A percentile compares a stretch with the other conserved stretches of the same genome.
These are phyloP conservation scores for Phycomyces nitens DNA, from an alignment of 192 early-diverging fungal species.

Conservation along the genomic window DNA sequence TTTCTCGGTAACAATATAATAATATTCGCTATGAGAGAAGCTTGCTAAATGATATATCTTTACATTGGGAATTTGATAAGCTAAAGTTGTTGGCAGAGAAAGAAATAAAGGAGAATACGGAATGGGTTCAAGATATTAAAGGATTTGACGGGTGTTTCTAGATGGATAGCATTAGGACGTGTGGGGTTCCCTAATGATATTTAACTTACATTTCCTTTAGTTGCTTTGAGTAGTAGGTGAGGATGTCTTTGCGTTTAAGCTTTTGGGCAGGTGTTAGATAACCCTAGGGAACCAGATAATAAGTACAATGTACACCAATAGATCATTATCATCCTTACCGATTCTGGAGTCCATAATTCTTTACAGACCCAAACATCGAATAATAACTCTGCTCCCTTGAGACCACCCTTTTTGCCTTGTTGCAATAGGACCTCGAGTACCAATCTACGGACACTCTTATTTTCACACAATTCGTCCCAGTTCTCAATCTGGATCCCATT, in stretches of 20 bases:
- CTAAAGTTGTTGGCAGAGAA: too few species aligned
- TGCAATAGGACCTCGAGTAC: constrained; percentile 42
- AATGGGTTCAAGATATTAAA: too few species aligned
- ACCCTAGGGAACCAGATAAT: constrained; percentile 30
- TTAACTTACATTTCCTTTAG: constrained; percentile 52
- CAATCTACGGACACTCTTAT: constrained; percentile 46
- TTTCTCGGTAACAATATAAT: too few species aligned
- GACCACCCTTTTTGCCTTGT: constrained; percentile 58
- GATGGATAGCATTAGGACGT: too few species aligned
- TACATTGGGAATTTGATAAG: too few species aligned
- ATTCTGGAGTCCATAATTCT: constrained; percentile 92
- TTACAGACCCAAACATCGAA: constrained; percentile 60
- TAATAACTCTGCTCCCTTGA: constrained; percentile 78
- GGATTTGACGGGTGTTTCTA: too few species aligned
- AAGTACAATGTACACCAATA: not conserved
- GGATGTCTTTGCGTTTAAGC: constrained; percentile 77
- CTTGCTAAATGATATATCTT: too few species aligned
- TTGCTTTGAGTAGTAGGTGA: constrained; percentile 52
- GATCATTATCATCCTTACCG: constrained; percentile 40
- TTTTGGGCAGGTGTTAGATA: constrained; percentile 92
- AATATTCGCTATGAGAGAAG: too few species aligned
- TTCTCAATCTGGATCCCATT: constrained; percentile 42
- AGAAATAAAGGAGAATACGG: too few species aligned
- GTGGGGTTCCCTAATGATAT: too few species aligned
- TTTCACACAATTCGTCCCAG: constrained; percentile 52